A percentile compares a stretch with the other conserved stretches of the same genome.
phyloP scores from a whole-genome alignment of 768 basidiomycete genomes.

The Porpolomopsis calyptriformis region DNA sequence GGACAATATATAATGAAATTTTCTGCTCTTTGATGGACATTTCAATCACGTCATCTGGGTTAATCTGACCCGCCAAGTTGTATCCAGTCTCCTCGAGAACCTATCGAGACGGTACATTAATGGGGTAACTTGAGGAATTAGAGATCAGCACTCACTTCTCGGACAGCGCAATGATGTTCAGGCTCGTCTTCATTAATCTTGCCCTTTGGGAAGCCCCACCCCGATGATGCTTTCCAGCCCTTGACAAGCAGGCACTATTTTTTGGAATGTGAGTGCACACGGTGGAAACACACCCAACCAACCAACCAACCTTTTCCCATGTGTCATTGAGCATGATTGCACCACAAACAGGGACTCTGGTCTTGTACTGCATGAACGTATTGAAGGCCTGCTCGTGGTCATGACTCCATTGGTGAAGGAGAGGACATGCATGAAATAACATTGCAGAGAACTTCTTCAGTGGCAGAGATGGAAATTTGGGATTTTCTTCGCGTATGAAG shows the following conservation, averaged over 20 bases:
- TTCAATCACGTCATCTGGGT: conserved; percentile 64
- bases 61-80: conserved; percentile 62
- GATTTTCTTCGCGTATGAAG: conserved; percentile 87
- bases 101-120: conserved; percentile 30
- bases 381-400: conserved; percentile 82
- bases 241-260: conserved; percentile 89
- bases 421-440: conserved; percentile 76
- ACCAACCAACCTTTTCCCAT: conserved; percentile 76
- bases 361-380: conserved; percentile 93
- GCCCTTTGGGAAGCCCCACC: conserved; percentile 99
- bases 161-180: conserved; percentile 71
- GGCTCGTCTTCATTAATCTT: conserved; percentile 96
- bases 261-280: conserved; percentile 6
- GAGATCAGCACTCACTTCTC: conserved; percentile 53
- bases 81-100: conserved; percentile 97
- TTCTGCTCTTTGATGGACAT: conserved; percentile 83
- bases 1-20: conserved; percentile 84
- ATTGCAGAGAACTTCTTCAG: conserved; percentile 91
- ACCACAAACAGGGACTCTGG: conserved; percentile 92
- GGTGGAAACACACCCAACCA: conserved; percentile 6
- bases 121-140: background rate
- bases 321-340: conserved; percentile 89
- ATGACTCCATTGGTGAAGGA: conserved; percentile 72
- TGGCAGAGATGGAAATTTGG: conserved; percentile 74
- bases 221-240: conserved; percentile 93